Percentiles rank a stretch among this genome's conserved stretches.
phyloP scores from a whole-genome alignment of 2,329 filamentous ascomycete genomes.

The Curvularia verruculosa region DNA sequence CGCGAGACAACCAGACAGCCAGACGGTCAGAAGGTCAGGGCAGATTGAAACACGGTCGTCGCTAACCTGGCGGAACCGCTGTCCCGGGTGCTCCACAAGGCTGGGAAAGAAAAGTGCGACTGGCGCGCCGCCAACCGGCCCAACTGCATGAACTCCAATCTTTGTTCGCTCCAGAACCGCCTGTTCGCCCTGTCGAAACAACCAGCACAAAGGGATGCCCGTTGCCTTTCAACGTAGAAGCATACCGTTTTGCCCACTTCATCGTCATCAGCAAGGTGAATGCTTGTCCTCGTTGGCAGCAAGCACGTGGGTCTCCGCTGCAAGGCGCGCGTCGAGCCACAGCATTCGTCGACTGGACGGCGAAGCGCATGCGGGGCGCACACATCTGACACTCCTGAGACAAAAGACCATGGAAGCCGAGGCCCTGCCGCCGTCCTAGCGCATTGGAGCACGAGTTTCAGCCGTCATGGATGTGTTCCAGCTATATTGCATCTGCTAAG shows the following conservation, averaged over 20 bases:
- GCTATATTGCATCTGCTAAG: constrained; percentile 13
- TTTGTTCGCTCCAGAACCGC: constrained; percentile 3
- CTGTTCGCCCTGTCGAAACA: constrained; percentile 6
- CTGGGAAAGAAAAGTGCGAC: constrained; percentile 21
- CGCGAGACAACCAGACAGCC: constrained; percentile 1
- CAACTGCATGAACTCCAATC: constrained; percentile 18
- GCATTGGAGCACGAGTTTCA: constrained; percentile 8
- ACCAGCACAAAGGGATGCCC: neutral
- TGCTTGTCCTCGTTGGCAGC: constrained; percentile 8
- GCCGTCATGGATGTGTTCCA: constrained; percentile 10
- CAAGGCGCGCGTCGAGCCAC: constrained; percentile 6
- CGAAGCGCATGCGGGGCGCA: constrained; percentile 14
- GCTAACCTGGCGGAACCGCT: constrained; percentile 34
- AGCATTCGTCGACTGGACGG: constrained; percentile 10
- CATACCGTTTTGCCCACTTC: constrained; percentile 1
- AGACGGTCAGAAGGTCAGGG: neutral
- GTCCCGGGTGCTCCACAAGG: constrained; percentile 24
- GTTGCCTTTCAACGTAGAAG: constrained; percentile 3
- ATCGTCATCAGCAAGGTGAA: constrained; percentile 3
- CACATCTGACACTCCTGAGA: constrained; percentile 14
- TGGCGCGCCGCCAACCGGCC: constrained; percentile 12
- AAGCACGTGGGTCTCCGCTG: constrained; percentile 7
- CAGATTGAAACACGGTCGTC: constrained; percentile 29
- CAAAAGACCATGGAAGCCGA: constrained; percentile 6
- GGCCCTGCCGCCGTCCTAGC: constrained; percentile 9